Evolutionary conservation across 306 rosid species (phyloP), one percentile per base, ranked within the genome.

Genomic region (Carpinus fangiana): DNA sequence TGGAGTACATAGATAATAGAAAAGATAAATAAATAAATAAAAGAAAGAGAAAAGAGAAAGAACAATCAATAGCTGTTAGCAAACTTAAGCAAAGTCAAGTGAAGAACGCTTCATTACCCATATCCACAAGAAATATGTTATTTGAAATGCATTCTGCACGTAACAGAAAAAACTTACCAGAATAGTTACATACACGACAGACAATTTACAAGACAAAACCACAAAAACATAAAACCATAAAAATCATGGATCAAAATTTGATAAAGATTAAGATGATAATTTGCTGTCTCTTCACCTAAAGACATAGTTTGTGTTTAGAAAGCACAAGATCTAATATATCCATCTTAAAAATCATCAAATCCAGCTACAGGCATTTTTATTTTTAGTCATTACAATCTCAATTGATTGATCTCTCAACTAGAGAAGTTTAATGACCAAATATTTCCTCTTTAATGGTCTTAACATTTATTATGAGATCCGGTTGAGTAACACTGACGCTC

Each of bases 61-160:
- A 76, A 12, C 53, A 34, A 54, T 45, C 6, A 52, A 47, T 60
- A 38, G 70, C 74, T 47, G 75, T 72, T 51, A 53, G 36, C 81
- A 23, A 23, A 23, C 26, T 23, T 23, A 23, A 23, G 26, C 26
- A 70, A 83, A 17, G 62, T n/a, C 4, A 52, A 52, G 70, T 12
- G 12, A 61, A 54, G 75, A 81, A 60, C 28, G 71, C 61, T 56
- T 61, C 70, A 65, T 53, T 94, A 94, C 98, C 98, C 96, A 90
- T 88, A 88, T 90, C 96, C 93, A 87, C 59, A 92, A 83, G 83
- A 87, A 85, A 77, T 86, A 89, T 77, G 94, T 94, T 73, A 90
- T 84, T 80, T 92, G 98, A 85, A 94, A 94, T 18, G 95, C 91
- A 84, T 82, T 92, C 98, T 94, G 98, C 91, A 86, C n/a, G 51